These are phyloP conservation scores for Cyclotella baltica DNA, from an alignment of 108 stramenopile species.

Conservation along the genomic window DNA sequence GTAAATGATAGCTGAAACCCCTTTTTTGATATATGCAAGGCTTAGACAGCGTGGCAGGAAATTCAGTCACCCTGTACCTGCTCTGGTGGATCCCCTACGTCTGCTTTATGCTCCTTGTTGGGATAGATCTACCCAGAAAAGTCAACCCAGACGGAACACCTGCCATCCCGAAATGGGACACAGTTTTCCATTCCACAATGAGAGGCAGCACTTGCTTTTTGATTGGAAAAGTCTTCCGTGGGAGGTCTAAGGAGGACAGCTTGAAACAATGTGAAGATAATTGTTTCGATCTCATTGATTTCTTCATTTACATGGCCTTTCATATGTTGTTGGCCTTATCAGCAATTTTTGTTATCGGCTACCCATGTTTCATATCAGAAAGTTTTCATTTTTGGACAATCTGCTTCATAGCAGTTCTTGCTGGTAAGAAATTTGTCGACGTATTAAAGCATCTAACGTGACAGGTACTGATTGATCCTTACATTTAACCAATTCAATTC, in stretches of 20 bases:
- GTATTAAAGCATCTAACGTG: too few species aligned
- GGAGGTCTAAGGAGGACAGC: constrained; percentile 48
- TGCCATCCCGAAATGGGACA: constrained; percentile 59
- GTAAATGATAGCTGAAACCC: background rate
- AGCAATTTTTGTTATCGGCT: constrained; percentile 50
- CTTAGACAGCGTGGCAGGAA: constrained; percentile 57
- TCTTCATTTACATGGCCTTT: constrained; percentile 59
- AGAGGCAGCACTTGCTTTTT: constrained; percentile 44
- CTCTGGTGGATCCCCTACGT: constrained; percentile 66
- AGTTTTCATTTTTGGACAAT: constrained; percentile 35
- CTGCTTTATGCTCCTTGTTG: constrained; percentile 58
- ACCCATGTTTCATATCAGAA: constrained; percentile 51
- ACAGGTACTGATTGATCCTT: too few species aligned
- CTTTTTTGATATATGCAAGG: background rate
- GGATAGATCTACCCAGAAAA: constrained; percentile 59
- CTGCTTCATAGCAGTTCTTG: constrained; percentile 12
- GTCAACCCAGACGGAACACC: constrained; percentile 27
- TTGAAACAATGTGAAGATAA: constrained; percentile 56
- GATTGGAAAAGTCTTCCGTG: constrained; percentile 55
- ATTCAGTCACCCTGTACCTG: constrained; percentile 52
- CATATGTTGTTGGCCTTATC: constrained; percentile 46
- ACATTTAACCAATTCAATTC: too few species aligned
- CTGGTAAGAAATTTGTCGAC: too few species aligned
- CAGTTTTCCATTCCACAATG: constrained; percentile 64
- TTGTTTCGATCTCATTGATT: constrained; percentile 61